Evolutionary conservation across 2,329 filamentous ascomycete genomes (phyloP).

Genomic region (Trichoderma citrinoviride): DNA sequence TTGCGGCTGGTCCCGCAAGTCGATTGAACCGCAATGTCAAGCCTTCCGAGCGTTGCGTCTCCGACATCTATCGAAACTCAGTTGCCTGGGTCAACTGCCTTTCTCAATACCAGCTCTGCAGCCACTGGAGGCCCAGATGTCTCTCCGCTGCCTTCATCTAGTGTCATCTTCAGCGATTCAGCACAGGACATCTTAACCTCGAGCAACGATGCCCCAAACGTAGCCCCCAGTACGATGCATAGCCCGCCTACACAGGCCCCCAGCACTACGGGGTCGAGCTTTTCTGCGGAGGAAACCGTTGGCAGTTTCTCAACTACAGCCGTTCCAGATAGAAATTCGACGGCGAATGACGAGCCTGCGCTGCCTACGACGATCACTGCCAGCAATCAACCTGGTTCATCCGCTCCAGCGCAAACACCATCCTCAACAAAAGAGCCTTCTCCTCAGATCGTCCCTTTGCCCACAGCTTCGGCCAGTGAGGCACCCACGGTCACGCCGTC

Average conservation of each 20-base stretch:
- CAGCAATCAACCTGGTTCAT: not conserved
- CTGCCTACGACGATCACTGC: not conserved
- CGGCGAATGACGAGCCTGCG: not conserved
- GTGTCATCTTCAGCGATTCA: not conserved
- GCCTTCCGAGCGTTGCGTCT: conserved; percentile 47
- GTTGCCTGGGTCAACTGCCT: conserved; percentile 31
- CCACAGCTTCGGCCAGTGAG: not conserved
- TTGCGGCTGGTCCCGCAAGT: conserved; percentile 47
- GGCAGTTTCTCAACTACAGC: not conserved
- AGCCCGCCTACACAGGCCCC: not conserved
- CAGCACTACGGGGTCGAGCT: not conserved
- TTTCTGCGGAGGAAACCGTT: not conserved
- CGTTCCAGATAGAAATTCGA: not conserved
- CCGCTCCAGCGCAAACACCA: not conserved
- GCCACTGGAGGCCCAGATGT: not conserved
- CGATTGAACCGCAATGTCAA: conserved; percentile 32
- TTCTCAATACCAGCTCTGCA: conserved; percentile 6
- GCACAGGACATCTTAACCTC: not conserved
- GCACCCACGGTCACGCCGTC: not conserved
- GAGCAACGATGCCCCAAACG: not conserved
- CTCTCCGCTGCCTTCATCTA: not conserved
- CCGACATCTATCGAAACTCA: conserved; percentile 51
- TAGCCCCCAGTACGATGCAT: not conserved
- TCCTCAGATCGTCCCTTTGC: not conserved
- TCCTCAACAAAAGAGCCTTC: not conserved